Conservation (phyloP, 164 flowering plant genomes). For the Tetrastigma voinierianum region DNA sequence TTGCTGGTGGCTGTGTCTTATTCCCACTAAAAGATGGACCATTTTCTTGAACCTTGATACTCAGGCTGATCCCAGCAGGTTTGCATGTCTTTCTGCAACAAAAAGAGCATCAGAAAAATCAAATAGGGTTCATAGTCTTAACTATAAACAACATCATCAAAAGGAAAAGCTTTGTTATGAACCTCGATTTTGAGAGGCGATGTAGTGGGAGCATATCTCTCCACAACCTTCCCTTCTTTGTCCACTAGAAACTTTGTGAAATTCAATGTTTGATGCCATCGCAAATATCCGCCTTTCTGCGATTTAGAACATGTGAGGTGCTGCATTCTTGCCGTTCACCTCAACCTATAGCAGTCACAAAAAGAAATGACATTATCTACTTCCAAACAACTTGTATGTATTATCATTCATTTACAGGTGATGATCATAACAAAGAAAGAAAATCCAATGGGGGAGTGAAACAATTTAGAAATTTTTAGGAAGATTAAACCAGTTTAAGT, state of each 20-base stretch:
- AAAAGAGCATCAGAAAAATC: constrained; percentile 6
- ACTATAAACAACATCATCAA: not conserved
- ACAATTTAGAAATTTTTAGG: no score
- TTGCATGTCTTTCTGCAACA: constrained; percentile 66
- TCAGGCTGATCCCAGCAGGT: constrained; percentile 45
- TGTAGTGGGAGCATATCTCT: constrained; percentile 76
- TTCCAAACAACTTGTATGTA: not conserved
- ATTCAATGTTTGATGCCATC: constrained; percentile 93
- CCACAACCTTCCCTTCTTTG: constrained; percentile 80
- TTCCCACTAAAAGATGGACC: no score
- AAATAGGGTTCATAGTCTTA: not conserved
- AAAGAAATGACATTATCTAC: not conserved
- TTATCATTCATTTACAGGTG: not conserved
- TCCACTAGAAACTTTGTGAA: constrained; percentile 88
- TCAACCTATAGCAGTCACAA: constrained; percentile 45
- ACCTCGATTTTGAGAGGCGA: constrained; percentile 87
- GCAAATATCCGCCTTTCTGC: constrained; percentile 68
- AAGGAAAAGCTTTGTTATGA: not conserved
- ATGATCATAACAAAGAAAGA: not conserved
- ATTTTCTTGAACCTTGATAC: constrained; percentile 3
- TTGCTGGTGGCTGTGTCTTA: no score
- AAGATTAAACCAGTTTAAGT: no score
- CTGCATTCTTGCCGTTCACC: constrained; percentile 82
- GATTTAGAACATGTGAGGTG: constrained; percentile 74
- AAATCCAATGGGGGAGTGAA: not conserved